Evolutionary conservation across 148 eudicot species (phyloP).

Genomic region (Cornus suecica): DNA sequence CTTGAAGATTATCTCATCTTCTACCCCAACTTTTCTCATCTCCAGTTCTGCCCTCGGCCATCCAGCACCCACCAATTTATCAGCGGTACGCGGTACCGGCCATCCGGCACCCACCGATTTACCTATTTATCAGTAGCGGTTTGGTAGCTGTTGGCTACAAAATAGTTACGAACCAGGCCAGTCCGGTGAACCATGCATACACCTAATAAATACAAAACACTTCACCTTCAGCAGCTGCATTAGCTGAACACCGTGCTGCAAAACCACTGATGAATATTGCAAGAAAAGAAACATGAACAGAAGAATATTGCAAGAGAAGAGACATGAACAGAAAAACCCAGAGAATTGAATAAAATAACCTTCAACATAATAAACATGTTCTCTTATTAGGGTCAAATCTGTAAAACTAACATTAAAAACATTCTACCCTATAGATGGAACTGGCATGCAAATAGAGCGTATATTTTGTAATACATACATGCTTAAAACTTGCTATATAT

Average conservation of each 20-base stretch:
- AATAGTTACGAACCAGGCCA: too few species aligned
- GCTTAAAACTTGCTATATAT: constrained; percentile 5
- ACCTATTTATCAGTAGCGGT: too few species aligned
- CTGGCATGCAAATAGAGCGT: background rate
- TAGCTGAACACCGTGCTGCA: background rate
- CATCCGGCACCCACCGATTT: too few species aligned
- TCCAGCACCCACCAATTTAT: too few species aligned
- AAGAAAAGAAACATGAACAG: background rate
- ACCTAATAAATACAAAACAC: too few species aligned
- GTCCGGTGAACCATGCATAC: too few species aligned
- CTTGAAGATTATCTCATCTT: too few species aligned
- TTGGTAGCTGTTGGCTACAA: too few species aligned
- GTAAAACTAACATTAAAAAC: background rate
- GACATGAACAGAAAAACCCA: background rate
- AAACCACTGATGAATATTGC: background rate
- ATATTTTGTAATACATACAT: background rate
- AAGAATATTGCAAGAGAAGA: background rate
- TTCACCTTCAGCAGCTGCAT: too few species aligned
- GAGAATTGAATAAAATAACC: background rate
- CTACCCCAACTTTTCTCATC: too few species aligned
- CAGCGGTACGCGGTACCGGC: too few species aligned
- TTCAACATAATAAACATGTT: background rate
- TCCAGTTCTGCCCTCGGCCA: too few species aligned
- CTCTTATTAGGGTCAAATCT: background rate
- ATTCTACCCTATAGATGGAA: background rate